Evolutionary conservation across 306 rosid genomes (phyloP).

Genomic region (Castanea crenata): DNA sequence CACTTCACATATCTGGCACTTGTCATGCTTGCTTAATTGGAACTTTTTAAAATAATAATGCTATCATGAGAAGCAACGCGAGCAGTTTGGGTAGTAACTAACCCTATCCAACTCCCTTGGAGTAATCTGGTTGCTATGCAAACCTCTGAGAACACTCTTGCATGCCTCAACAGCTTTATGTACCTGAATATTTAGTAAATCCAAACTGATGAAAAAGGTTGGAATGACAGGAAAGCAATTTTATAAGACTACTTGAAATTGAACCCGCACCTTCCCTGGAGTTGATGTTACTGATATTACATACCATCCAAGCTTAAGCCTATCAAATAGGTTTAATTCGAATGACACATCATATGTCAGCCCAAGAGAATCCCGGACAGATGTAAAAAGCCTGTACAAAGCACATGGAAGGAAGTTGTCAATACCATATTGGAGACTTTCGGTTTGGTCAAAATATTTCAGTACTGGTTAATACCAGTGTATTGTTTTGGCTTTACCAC

Average conservation of each 20-base stretch:
- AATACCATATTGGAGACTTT: too few species aligned
- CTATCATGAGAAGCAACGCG: slow-evolving; percentile 5
- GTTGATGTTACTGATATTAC: slow-evolving; percentile 97
- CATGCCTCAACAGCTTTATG: slow-evolving; percentile 98
- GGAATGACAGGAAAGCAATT: slow-evolving; percentile 14
- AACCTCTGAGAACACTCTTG: slow-evolving; percentile 92
- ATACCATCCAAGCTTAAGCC: slow-evolving; percentile 96
- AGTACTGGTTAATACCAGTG: too few species aligned
- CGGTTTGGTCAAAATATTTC: too few species aligned
- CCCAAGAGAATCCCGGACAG: slow-evolving; percentile 93
- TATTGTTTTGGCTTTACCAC: too few species aligned
- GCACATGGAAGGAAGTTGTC: not conserved
- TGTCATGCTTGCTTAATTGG: slow-evolving; percentile 1
- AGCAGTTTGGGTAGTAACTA: slow-evolving; percentile 29
- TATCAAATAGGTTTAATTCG: slow-evolving; percentile 84
- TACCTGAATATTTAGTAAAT: slow-evolving; percentile 52
- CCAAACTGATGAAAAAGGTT: slow-evolving; percentile 21
- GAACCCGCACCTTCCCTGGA: slow-evolving; percentile 76
- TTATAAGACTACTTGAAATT: slow-evolving; percentile 15
- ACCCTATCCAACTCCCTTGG: slow-evolving; percentile 98
- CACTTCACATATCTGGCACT: not conserved
- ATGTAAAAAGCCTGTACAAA: slow-evolving; percentile 84
- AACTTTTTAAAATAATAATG: not conserved
- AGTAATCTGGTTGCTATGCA: slow-evolving; percentile 86
- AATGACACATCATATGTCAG: slow-evolving; percentile 96